Evolutionary conservation across 495 filamentous ascomycete species (phyloP).

Genomic region (Cladorrhinum samala): DNA sequence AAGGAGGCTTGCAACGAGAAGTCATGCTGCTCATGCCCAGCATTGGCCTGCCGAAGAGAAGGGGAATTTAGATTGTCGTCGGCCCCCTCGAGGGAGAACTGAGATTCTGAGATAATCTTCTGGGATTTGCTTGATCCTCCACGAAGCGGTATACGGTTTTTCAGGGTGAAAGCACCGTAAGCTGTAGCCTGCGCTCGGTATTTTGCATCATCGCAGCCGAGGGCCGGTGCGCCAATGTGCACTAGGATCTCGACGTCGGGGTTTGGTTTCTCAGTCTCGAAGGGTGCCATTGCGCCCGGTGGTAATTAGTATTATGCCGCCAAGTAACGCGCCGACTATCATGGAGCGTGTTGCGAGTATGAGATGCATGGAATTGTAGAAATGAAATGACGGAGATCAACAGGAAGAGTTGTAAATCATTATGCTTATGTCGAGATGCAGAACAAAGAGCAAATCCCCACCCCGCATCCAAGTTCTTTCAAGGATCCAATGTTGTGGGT

Average conservation of each 20-base stretch:
- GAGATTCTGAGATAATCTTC: background rate
- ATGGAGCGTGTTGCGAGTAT: too few relatives aligned
- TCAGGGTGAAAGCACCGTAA: constrained; percentile 52
- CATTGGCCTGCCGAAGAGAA: constrained; percentile 22
- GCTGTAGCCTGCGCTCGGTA: constrained; percentile 58
- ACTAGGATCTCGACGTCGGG: constrained; percentile 57
- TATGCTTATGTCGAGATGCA: background rate
- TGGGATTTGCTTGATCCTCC: background rate
- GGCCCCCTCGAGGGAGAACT: constrained; percentile 40
- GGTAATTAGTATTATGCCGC: too few relatives aligned
- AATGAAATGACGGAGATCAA: background rate
- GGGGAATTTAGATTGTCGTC: constrained; percentile 44
- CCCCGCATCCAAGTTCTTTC: background rate
- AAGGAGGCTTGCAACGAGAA: constrained; percentile 24
- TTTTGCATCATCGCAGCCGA: constrained; percentile 50
- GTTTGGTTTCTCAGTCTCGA: background rate
- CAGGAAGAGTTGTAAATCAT: too few relatives aligned
- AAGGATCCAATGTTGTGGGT: background rate
- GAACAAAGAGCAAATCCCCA: background rate
- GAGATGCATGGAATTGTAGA: background rate
- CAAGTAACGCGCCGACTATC: too few relatives aligned
- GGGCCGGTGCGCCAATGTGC: constrained; percentile 61
- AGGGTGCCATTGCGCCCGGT: background rate
- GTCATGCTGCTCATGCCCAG: background rate
- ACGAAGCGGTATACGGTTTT: constrained; percentile 9